These are phyloP conservation scores for Fonsecaea pedrosoi DNA, from an alignment of 2,329 filamentous ascomycete species.

Conservation along the genomic window DNA sequence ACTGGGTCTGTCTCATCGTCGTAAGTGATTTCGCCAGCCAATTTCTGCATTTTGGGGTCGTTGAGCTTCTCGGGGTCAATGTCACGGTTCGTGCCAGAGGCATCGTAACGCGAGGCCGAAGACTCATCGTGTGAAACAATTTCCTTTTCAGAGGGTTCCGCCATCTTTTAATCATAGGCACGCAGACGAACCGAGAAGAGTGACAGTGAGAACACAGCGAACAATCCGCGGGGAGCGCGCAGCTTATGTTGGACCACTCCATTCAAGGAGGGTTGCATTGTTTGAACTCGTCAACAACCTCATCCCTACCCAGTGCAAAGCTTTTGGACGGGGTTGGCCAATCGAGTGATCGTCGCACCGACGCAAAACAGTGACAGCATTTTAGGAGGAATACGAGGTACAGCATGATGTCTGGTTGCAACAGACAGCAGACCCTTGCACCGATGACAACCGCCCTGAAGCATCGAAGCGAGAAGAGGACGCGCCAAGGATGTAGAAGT, in stretches of 20 bases:
- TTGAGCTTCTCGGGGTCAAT: slow-evolving; percentile 29
- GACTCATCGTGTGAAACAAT: slow-evolving; percentile 15
- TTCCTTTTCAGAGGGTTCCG: slow-evolving; percentile 19
- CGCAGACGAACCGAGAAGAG: background rate
- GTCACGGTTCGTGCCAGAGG: slow-evolving; percentile 6
- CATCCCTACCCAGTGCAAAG: background rate
- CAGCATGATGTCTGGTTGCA: background rate
- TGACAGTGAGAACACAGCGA: background rate
- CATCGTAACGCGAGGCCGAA: slow-evolving; percentile 5
- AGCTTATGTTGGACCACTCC: background rate
- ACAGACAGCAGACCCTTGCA: background rate
- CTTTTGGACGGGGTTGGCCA: background rate
- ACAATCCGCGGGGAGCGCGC: background rate
- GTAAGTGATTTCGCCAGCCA: slow-evolving; percentile 30
- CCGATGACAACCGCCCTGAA: slow-evolving; percentile 5
- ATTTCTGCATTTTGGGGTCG: slow-evolving; percentile 28
- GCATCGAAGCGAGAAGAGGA: background rate
- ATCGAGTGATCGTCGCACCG: background rate
- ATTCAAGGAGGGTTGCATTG: slow-evolving; percentile 3
- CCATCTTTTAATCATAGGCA: slow-evolving; percentile 8
- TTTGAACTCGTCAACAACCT: background rate
- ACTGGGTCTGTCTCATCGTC: slow-evolving; percentile 31
- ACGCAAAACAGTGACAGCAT: slow-evolving; percentile 11
- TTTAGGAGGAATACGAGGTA: background rate
- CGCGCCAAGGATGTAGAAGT: slow-evolving; percentile 5